Conservation (phyloP, 306 rosid genomes). For the Corylus heterophylla region DNA sequence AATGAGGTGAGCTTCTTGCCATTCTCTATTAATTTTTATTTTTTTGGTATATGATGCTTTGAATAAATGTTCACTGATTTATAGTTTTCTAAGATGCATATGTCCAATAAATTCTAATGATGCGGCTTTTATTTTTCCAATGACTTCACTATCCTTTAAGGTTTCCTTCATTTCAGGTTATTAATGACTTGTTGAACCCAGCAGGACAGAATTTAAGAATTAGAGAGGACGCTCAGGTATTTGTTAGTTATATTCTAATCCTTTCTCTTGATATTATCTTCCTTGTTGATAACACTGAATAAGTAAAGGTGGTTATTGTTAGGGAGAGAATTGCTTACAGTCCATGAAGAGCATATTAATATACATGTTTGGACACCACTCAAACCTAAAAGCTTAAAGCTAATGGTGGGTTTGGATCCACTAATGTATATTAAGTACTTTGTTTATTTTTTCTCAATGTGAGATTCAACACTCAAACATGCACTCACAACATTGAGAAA, state of each 20-base stretch:
- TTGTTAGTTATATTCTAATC: constrained; percentile 20
- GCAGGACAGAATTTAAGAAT: constrained; percentile 97
- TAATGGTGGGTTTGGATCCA: too few relatives aligned
- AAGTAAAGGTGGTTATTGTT: background rate
- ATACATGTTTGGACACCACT: too few relatives aligned
- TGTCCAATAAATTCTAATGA: constrained; percentile 28
- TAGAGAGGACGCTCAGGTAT: constrained; percentile 98
- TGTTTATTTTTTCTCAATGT: too few relatives aligned
- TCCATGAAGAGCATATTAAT: too few relatives aligned
- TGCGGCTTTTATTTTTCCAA: constrained; percentile 24
- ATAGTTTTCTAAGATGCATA: constrained; percentile 12
- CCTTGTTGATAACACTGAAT: constrained; percentile 11
- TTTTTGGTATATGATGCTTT: constrained; percentile 10
- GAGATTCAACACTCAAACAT: too few relatives aligned
- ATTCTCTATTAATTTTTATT: constrained; percentile 4
- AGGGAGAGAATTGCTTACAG: too few relatives aligned
- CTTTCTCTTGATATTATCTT: constrained; percentile 21
- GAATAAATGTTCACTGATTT: constrained; percentile 19
- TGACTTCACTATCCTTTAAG: constrained; percentile 19
- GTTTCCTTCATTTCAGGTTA: constrained; percentile 67
- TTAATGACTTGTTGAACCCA: constrained; percentile 93
- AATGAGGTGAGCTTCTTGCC: constrained; percentile 73
- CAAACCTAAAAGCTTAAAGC: too few relatives aligned
- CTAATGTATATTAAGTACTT: too few relatives aligned
- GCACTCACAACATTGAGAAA: too few relatives aligned